phyloP scores from a whole-genome alignment of 371 early-diverging fungal species.

The Batrachochytrium dendrobatidis region DNA sequence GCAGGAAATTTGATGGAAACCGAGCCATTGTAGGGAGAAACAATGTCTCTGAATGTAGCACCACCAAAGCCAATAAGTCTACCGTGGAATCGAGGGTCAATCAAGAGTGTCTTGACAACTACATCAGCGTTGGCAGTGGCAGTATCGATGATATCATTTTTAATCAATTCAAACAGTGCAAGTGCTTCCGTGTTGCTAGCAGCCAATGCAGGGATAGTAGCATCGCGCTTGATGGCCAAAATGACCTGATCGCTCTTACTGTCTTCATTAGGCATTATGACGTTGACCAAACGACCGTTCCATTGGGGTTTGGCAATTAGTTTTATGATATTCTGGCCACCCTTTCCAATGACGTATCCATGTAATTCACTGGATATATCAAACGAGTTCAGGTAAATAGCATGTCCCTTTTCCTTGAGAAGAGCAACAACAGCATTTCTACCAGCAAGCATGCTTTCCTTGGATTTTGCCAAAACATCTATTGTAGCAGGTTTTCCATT shows the following conservation, averaged over 20 bases:
- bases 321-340: conserved; percentile 60
- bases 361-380: conserved; percentile 74
- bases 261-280: conserved; percentile 62
- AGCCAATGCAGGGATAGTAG: conserved; percentile 2
- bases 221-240: conserved; percentile 56
- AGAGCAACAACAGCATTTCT: conserved; percentile 16
- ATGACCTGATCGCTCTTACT: conserved; percentile 58
- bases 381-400: conserved; percentile 55
- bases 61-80: conserved; percentile 69
- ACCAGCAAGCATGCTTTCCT: conserved; percentile 26
- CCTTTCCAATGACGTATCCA: conserved; percentile 68
- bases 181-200: conserved; percentile 41
- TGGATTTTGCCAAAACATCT: conserved; percentile 38
- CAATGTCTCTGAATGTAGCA: conserved; percentile 54
- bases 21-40: conserved; percentile 50
- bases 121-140: conserved; percentile 52
- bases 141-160: conserved; percentile 54
- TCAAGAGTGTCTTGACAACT: conserved; percentile 46
- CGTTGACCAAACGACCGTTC: conserved; percentile 45
- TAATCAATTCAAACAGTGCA: conserved; percentile 51
- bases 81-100: conserved; percentile 71
- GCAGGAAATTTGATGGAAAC: conserved; percentile 66
- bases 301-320: conserved; percentile 30
- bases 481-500: conserved; percentile 14
- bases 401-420: conserved; percentile 24